Percentiles rank a stretch among this genome's conserved stretches.
Conservation (phyloP, 2,329 filamentous ascomycete species). For the Aspergillus arachidicola region DNA sequence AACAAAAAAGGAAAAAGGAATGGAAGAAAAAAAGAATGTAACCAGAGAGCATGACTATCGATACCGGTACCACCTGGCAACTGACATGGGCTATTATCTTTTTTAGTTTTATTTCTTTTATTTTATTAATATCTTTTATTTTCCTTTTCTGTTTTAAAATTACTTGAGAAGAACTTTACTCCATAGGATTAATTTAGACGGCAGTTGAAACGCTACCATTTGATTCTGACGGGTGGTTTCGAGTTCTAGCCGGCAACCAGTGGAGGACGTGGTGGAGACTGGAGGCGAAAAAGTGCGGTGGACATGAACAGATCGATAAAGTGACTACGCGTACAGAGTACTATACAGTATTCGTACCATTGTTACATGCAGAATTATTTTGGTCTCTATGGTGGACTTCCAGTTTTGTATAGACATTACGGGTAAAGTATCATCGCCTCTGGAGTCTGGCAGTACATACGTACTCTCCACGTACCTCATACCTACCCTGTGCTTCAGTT, state of each 20-base stretch:
- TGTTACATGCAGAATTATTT: neutral
- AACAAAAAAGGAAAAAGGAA: too few species aligned
- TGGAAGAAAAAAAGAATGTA: neutral
- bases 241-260: slow-evolving; percentile 18
- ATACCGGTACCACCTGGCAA: neutral
- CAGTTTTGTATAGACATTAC: neutral
- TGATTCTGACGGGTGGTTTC: slow-evolving; percentile 20
- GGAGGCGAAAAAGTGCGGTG: slow-evolving; percentile 4
- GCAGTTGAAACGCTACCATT: slow-evolving; percentile 20
- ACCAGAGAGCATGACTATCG: neutral
- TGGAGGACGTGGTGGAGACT: slow-evolving; percentile 8
- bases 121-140: neutral
- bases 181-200: slow-evolving; percentile 2
- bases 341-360: neutral
- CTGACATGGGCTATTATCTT: neutral
- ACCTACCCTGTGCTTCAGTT: neutral
- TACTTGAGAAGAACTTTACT: neutral
- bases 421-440: neutral
- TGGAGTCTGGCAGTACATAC: neutral
- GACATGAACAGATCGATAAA: slow-evolving; percentile 8
- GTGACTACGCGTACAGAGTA: neutral
- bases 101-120: neutral
- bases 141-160: neutral
- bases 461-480: neutral
- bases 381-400: neutral